Conservation (phyloP, 202 grass and related monocot species). For the Bolboschoenoplectus hybrid region DNA sequence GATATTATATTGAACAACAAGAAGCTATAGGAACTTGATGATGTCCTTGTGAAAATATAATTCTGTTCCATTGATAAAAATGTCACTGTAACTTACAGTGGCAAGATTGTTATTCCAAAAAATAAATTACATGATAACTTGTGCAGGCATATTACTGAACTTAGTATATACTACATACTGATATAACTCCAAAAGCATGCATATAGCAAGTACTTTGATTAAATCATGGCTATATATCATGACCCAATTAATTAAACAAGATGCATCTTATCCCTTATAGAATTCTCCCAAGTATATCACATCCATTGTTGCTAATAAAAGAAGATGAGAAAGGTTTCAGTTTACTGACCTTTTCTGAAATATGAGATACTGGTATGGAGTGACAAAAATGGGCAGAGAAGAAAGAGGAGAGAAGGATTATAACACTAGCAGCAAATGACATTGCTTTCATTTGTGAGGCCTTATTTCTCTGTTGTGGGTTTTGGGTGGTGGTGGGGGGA, state of each 20-base stretch:
- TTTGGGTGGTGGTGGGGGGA: neutral
- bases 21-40: neutral
- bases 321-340: neutral
- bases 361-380: conserved; percentile 2
- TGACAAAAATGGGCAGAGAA: neutral
- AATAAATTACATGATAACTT: neutral
- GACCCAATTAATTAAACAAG: neutral
- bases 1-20: neutral
- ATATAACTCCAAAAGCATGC: neutral
- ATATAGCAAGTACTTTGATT: neutral
- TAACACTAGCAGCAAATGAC: conserved; percentile 8
- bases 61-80: neutral
- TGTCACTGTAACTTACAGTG: neutral
- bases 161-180: neutral
- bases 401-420: conserved; percentile 2
- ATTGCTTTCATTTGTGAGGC: neutral
- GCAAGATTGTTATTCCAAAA: neutral
- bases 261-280: neutral
- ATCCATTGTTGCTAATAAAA: neutral
- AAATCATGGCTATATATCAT: neutral
- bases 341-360: conserved; percentile 4
- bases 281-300: neutral
- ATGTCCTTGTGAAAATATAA: neutral
- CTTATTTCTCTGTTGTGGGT: neutral
- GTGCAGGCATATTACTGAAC: neutral